phyloP scores from a whole-genome alignment of 768 basidiomycete species.

The Boletellus sp. region DNA sequence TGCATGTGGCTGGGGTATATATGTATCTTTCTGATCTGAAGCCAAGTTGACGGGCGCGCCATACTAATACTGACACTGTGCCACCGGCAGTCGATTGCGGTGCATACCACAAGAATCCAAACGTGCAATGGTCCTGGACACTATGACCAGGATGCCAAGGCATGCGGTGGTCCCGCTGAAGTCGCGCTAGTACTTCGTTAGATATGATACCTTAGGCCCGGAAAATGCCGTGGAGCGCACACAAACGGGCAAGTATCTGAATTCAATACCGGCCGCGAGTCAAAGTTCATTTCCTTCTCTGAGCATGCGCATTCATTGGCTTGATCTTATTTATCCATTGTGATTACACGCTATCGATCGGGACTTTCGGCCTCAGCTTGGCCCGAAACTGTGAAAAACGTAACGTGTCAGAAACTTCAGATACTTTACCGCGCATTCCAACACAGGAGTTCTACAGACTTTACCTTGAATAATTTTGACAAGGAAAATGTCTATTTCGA shows the following conservation, averaged over 20 bases:
- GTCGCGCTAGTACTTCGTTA: too few species aligned
- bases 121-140: too few species aligned
- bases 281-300: not conserved
- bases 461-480: not conserved
- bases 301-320: slow-evolving; percentile 2
- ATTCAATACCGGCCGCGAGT: too few species aligned
- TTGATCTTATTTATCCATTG: too few species aligned
- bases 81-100: too few species aligned
- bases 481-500: slow-evolving; percentile 15
- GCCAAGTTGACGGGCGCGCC: too few species aligned
- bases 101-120: too few species aligned
- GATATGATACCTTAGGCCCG: not conserved
- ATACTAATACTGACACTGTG: too few species aligned
- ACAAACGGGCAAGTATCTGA: not conserved
- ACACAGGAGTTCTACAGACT: slow-evolving; percentile 1
- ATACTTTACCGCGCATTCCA: not conserved
- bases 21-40: too few species aligned
- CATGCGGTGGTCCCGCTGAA: not conserved
- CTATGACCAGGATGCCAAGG: not conserved
- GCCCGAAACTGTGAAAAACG: not conserved
- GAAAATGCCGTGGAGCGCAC: slow-evolving; percentile 13
- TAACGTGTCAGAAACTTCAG: too few species aligned
- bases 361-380: not conserved
- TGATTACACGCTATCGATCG: not conserved
- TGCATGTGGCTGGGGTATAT: not conserved